Evolutionary conservation across 768 basidiomycete genomes (phyloP).

Genomic region (Kwoniella botswanensis): DNA sequence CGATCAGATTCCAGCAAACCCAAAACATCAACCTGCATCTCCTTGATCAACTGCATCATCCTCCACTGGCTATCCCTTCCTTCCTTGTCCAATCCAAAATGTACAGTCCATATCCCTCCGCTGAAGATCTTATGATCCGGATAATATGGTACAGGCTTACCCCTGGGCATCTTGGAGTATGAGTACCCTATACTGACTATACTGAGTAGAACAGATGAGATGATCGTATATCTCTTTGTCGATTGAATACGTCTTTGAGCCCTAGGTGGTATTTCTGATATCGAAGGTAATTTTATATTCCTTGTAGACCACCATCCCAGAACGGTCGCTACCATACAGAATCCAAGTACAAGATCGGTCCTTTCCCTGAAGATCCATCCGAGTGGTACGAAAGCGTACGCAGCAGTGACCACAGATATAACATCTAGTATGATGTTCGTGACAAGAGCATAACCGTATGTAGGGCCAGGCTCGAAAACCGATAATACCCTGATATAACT

Average conservation of each 20-base stretch:
- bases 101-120: slow-evolving; percentile 88
- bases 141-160: slow-evolving; percentile 66
- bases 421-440: slow-evolving; percentile 70
- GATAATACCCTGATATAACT: slow-evolving; percentile 64
- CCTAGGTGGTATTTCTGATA: neutral
- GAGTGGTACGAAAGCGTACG: slow-evolving; percentile 88
- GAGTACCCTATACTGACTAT: slow-evolving; percentile 23
- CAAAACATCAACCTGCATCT: slow-evolving; percentile 83
- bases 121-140: slow-evolving; percentile 71
- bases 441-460: slow-evolving; percentile 67
- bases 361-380: slow-evolving; percentile 75
- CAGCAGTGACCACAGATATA: slow-evolving; percentile 79
- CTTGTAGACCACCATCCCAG: neutral
- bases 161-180: slow-evolving; percentile 60
- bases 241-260: slow-evolving; percentile 18
- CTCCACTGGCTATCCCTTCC: slow-evolving; percentile 74
- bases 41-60: slow-evolving; percentile 69
- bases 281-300: neutral
- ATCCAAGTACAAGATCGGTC: slow-evolving; percentile 66
- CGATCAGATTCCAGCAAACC: slow-evolving; percentile 86
- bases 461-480: slow-evolving; percentile 60
- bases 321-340: slow-evolving; percentile 22
- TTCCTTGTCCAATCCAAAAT: slow-evolving; percentile 81
- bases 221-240: slow-evolving; percentile 19
- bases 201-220: slow-evolving; percentile 18